Conservation (phyloP, 73 alveolate genomes). For the Vitrella brassicaformis region DNA sequence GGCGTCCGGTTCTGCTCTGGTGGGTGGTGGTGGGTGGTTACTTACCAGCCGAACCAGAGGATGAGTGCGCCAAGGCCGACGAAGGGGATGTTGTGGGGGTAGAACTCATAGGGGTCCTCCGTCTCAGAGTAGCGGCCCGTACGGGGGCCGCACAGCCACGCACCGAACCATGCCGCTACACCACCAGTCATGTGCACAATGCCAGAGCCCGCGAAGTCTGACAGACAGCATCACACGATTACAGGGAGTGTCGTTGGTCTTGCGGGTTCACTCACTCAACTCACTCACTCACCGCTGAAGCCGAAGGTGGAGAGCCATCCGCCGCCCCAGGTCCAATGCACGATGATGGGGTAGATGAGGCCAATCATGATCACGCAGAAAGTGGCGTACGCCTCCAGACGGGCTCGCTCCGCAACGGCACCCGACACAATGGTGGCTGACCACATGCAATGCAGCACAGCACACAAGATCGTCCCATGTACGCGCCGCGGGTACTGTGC, state of each 20-base stretch:
- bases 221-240: too few species aligned
- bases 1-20: too few species aligned
- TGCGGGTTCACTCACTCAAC: too few species aligned
- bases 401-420: constrained; percentile 48
- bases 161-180: constrained; percentile 44
- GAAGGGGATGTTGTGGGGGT: too few species aligned
- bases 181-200: constrained; percentile 54
- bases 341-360: constrained; percentile 47
- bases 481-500: too few species aligned
- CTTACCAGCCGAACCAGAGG: too few species aligned
- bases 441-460: too few species aligned
- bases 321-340: constrained; percentile 63
- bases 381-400: constrained; percentile 28
- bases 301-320: constrained; percentile 53
- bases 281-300: constrained; percentile 38
- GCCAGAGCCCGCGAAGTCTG: constrained; percentile 41
- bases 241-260: too few species aligned
- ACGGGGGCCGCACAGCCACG: constrained; percentile 42
- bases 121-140: constrained; percentile 35
- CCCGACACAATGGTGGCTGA: constrained; percentile 61
- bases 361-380: constrained; percentile 41
- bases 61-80: too few species aligned
- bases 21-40: too few species aligned
- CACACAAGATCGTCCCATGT: too few species aligned
- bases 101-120: not conserved